Evolutionary conservation across 768 basidiomycete genomes (phyloP), one percentile per base, ranked within the genome.

Genomic region (Tremella fuciformis): DNA sequence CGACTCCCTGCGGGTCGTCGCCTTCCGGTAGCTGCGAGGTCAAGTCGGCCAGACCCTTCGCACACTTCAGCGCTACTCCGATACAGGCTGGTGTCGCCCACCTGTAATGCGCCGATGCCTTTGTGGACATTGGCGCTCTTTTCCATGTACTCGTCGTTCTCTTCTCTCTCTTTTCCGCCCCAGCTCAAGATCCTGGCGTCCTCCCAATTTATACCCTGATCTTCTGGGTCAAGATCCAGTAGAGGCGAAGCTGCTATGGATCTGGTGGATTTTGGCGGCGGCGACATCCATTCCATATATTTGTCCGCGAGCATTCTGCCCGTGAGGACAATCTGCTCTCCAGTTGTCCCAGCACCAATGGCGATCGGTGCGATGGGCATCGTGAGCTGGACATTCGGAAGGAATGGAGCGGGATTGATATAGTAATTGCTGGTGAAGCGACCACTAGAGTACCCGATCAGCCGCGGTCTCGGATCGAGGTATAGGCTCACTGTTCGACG

Each of bases 141-240:
- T 13, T 65, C 64, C 13, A 69, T 48, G 56, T 53, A 71, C 48
- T 63, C 52, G 19, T 42, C 50, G 61, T 73, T 73, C 56, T 69
- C 65, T 38, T 55, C 55, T 44, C 63, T 53, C 50, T 71, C 71
- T 21, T 57, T 44, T 2, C 64, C 66, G 21, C 38, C 50, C 74
- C 71, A 73, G 42, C 48, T 57, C 48, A 68, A 64, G 21, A 75
- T 66, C 50, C 74, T 50, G 34, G 52, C 52, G 53, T 75, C 74
- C 13, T 60, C 56, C 74, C 74, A 75, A 51, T 71, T 54, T 13
- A 73, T 54, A 39, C 56, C 64, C 15, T 49, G 54, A 3, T 57
- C 53, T 22, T 49, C 47, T 19, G 38, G 46, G 34, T 64, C 58
- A 7, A 62, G 29, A 9, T 62, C 62, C 18, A 55, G 50, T 44